Base-by-base conservation (phyloP, 1,284 basidiomycete genomes). In the Pseudozyma pruni region DNA sequence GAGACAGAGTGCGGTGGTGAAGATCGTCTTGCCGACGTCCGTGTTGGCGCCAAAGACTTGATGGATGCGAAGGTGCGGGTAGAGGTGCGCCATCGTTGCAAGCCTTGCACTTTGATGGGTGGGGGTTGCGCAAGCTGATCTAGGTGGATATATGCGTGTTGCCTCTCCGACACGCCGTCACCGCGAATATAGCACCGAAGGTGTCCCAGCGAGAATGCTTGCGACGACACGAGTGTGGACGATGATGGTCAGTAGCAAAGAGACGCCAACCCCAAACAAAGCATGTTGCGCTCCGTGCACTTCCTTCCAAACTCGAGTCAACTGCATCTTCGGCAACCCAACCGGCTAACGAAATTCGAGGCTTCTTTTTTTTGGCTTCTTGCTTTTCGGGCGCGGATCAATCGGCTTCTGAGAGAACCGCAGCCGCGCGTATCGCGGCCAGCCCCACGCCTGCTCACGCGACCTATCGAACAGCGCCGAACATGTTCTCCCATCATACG, bases 21-120 rank as follows among this genome's bases (percentile, higher is more conserved):
- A 79, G 50, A 82, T 77, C 16, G 81, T 81, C 71, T 82, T 82
- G 59, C 81, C 81, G 1, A 81, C 81, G 43, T 82, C 81, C 7
- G 81, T 82, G 54, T 81, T 80, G 13, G 81, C 80, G 17, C 81
- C 81, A 71, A 82, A 81, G 20, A 82, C 62, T 47, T 81, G 77
- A 38, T 71, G 75, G 23, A 76, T 35, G 6, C 76, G 58, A 6
- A 80, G 57, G 27, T 74, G 63, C 9, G 71, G 70, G 44, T 72
- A 72, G 40, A 72, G 64, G 22, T 72, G 64, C 4, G 70, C 59
- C 70, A 72, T 72, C 17, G 38, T 54, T 8, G 8, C 22, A n/a
- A n/a, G n/a, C n/a, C n/a, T n/a, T 8, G 20, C 32, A 16, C 20
- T 34, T 35, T 35, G 34, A 35, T 35, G 34, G 34, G n/a, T n/a